These are phyloP conservation scores for Saturnispora galanensis DNA, from an alignment of 805 yeast species.

Conservation along the genomic window DNA sequence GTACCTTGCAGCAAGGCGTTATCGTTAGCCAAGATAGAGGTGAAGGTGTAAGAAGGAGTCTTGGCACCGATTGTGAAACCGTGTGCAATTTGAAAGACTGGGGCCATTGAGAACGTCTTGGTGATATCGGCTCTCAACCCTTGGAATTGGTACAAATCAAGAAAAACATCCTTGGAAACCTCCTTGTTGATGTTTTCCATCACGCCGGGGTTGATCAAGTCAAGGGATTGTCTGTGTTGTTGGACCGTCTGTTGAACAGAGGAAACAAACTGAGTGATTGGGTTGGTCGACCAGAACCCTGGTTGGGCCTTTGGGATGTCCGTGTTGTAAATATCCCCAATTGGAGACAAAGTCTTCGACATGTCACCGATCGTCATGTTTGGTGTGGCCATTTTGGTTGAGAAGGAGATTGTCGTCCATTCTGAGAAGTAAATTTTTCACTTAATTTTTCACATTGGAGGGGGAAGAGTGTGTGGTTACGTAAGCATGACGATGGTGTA, in stretches of 20 bases:
- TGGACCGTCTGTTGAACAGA: slow-evolving; percentile 63
- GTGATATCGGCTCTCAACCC: slow-evolving; percentile 95
- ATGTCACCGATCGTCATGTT: slow-evolving; percentile 44
- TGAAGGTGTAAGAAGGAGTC: slow-evolving; percentile 84
- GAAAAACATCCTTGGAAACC: slow-evolving; percentile 86
- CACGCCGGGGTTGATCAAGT: slow-evolving; percentile 87
- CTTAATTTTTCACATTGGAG: not conserved
- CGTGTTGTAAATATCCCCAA: slow-evolving; percentile 46
- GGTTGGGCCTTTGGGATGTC: slow-evolving; percentile 38
- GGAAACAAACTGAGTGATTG: slow-evolving; percentile 68
- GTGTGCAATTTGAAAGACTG: slow-evolving; percentile 95
- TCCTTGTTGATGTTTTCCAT: slow-evolving; percentile 90
- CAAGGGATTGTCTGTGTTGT: slow-evolving; percentile 72
- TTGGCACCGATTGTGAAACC: slow-evolving; percentile 83
- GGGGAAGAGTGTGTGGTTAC: too few relatives aligned
- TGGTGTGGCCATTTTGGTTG: slow-evolving; percentile 20
- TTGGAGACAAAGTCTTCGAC: slow-evolving; percentile 45
- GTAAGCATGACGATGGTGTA: too few relatives aligned
- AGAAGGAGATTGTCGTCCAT: not conserved
- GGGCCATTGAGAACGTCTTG: slow-evolving; percentile 83
- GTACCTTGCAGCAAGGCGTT: slow-evolving; percentile 83
- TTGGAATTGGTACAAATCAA: slow-evolving; percentile 81
- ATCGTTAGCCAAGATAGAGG: slow-evolving; percentile 83
- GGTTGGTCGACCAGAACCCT: slow-evolving; percentile 73
- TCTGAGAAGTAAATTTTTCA: not conserved